phyloP scores from a whole-genome alignment of 768 basidiomycete species.

The Leccinum ochraceum region DNA sequence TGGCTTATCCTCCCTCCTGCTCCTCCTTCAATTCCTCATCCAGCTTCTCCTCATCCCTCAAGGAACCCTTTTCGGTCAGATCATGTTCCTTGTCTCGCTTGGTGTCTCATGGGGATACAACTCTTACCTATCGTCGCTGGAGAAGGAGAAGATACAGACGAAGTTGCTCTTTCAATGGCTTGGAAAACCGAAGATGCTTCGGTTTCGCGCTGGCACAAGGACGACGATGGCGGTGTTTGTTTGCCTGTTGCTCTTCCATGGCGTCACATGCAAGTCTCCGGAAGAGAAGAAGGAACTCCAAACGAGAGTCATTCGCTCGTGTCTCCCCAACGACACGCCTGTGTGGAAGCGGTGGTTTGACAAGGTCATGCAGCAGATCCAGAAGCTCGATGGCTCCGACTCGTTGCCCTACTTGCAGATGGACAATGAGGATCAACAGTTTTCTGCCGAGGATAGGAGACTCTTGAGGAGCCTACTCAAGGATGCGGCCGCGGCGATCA shows the following conservation, averaged over 20 bases:
- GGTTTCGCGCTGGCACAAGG: constrained; percentile 21
- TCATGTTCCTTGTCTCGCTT: constrained; percentile 35
- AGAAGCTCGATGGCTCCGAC: not conserved
- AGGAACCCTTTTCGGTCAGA: constrained; percentile 36
- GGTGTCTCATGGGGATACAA: constrained; percentile 37
- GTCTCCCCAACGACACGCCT: constrained; percentile 24
- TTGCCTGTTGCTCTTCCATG: constrained; percentile 25
- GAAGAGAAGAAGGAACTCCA: not conserved
- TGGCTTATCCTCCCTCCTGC: constrained; percentile 29
- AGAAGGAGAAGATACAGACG: constrained; percentile 31
- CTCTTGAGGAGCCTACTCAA: constrained; percentile 14
- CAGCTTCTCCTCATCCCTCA: constrained; percentile 38
- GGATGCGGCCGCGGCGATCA: constrained; percentile 21
- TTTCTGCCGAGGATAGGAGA: not conserved
- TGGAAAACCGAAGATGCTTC: constrained; percentile 7
- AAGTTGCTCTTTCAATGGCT: constrained; percentile 17
- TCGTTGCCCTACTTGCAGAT: not conserved
- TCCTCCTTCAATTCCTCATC: constrained; percentile 32
- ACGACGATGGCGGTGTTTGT: constrained; percentile 27
- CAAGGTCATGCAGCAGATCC: constrained; percentile 25
- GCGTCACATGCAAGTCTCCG: not conserved
- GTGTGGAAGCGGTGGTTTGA: constrained; percentile 26
- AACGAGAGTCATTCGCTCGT: constrained; percentile 14
- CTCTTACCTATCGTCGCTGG: constrained; percentile 36
- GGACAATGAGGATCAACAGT: not conserved